Conservation (phyloP, 805 yeast species). For the Lachancea waltii region DNA sequence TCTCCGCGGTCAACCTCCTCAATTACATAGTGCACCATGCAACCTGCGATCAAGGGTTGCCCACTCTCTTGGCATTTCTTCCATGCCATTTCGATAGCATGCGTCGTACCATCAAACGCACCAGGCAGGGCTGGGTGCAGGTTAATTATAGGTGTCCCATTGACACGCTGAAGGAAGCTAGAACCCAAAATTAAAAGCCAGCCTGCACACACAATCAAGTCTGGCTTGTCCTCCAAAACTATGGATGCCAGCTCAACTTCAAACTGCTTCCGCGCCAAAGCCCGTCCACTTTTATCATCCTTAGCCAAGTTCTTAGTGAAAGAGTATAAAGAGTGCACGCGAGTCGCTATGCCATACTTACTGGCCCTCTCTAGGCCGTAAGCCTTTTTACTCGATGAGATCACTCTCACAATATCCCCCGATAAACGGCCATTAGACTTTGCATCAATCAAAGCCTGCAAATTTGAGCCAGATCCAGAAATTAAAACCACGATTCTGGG, state of each 20-base stretch:
- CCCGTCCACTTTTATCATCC: slow-evolving; percentile 53
- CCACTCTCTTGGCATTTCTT: slow-evolving; percentile 69
- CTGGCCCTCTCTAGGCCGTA: slow-evolving; percentile 79
- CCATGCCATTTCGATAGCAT: slow-evolving; percentile 96
- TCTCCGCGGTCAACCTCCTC: slow-evolving; percentile 92
- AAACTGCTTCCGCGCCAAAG: slow-evolving; percentile 58
- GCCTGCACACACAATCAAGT: slow-evolving; percentile 93
- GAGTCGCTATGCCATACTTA: slow-evolving; percentile 62
- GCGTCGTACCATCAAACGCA: slow-evolving; percentile 86
- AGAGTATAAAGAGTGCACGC: slow-evolving; percentile 59
- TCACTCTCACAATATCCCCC: slow-evolving; percentile 63
- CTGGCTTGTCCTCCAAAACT: slow-evolving; percentile 61
- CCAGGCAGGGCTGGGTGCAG: slow-evolving; percentile 97
- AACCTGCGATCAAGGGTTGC: slow-evolving; percentile 75
- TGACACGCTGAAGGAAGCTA: slow-evolving; percentile 61
- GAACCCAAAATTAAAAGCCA: slow-evolving; percentile 94
- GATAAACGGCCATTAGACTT: slow-evolving; percentile 35
- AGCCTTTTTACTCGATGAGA: slow-evolving; percentile 82
- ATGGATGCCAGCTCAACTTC: slow-evolving; percentile 71
- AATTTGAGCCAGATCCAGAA: slow-evolving; percentile 92
- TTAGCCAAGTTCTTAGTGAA: slow-evolving; percentile 75
- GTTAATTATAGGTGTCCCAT: slow-evolving; percentile 74
- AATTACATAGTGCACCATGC: slow-evolving; percentile 96
- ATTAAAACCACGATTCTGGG: slow-evolving; percentile 57
- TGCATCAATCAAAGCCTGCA: slow-evolving; percentile 90